Base-by-base conservation (phyloP, 441 rosid genomes). In the Flueggea neowawraea region DNA sequence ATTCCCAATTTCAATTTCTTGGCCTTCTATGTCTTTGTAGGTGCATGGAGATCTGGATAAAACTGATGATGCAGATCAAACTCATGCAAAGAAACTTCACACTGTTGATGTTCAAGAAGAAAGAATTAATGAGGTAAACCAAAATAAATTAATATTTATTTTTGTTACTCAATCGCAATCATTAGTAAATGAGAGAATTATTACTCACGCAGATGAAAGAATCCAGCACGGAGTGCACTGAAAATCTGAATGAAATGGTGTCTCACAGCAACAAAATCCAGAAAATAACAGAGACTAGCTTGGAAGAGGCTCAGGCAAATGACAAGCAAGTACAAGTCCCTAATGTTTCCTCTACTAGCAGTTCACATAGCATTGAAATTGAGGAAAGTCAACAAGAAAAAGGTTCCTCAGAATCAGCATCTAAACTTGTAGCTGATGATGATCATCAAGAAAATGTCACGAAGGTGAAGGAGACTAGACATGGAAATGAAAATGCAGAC, bases 201-300 rank as follows among this genome's bases (percentile, higher is more conserved):
- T 17, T 10, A 52, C 51, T 69, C 59, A 50, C 41, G 28, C 79
- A 87, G 88, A 78, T 67, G 70, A 58, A 53, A 64, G 71, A 73
- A 61, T 43, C 55, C 36, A 33, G 52, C 49, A 52, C 52, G 0
- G 50, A 16, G 54, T 61, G 56, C 7, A 61, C 50, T 4, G 73
- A 68, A 62, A 22, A 57, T 57, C 49, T 45, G 17, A n/a, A 56
- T 57, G 67, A 31, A 55, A 61, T 31, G 36, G 71, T 68, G 41
- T 36, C 41, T 36, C 7, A 36, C 54, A 22, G 33, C 14, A 15
- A 57, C 32, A 13, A 66, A 55, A 54, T 52, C 48, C 69, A 68
- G 62, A n/a, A 43, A 60, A 67, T 57, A 56, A 4, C 55, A 52
- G 31, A 48, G 57, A 70, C 65, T 39, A 52, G 55, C 55, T 56